Evolutionary conservation across 2,329 filamentous ascomycete genomes (phyloP), one percentile per base, ranked within the genome.

Genomic region (Stemphylium lycopersici): DNA sequence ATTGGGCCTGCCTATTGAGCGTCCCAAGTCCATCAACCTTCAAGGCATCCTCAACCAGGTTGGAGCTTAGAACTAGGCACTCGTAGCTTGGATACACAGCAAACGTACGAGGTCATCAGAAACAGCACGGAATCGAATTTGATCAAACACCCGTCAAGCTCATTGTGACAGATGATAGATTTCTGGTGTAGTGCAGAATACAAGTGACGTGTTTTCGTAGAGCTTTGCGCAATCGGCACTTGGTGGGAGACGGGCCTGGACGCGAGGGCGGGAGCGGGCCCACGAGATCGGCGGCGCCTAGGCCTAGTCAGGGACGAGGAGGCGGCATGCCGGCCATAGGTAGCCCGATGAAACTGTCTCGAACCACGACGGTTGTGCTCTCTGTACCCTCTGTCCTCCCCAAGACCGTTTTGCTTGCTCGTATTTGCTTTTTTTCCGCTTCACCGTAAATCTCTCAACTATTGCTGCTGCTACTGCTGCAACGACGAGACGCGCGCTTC

Each of bases 21-120:
- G 93, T 59, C 95, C 95, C 44, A 99, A 99, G 90, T 96, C 91
- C 78, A 96, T 98, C 74, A 95, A 96, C 79, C 81, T 99, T 51
- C 84, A 90, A 76, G 93, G 93, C 10, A 80, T 99, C 64, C 79
- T 96, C 64, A 89, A 93, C 66, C 76, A 79, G 64, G 77, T 79
- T 41, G 66, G 75, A 49, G 68, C 61, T 26, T 69, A 66, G 50
- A 53, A 11, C 34, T 36, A 2, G 31, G 15, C 12, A 34, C 24
- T 38, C 11, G 24, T 40, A 13, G 10, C 8, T n/a, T n/a, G 13
- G 26, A 38, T 37, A 22, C 26, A n/a, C 20, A 18, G 10, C 31
- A 43, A 31, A 37, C 33, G 33, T 32, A 15, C 24, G 32, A 36
- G 11, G 13, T 15, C 8, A 13, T 13, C 18, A 4, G n/a, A 13